Evolutionary conservation across 2,329 filamentous ascomycete genomes (phyloP), one percentile per base, ranked within the genome.

Genomic region (Zymoseptoria crescenta): DNA sequence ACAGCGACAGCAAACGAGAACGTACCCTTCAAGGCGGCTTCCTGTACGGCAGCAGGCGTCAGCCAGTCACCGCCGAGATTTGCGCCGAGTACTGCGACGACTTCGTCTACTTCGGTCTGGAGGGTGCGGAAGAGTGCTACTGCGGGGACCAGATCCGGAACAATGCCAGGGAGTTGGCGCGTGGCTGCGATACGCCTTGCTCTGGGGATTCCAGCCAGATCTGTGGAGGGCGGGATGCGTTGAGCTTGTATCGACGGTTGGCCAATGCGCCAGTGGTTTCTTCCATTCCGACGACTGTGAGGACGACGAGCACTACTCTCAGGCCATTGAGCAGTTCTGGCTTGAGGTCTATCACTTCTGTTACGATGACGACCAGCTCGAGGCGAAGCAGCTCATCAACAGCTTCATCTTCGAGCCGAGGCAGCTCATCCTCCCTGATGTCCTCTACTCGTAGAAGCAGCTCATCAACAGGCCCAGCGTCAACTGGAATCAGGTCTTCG

Each of bases 41-140:
- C 35, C 29, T 60, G 6, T 60, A 60, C 20, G 35, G 54, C 29
- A 52, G 41, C 29, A 28, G 49, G 4, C 16, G 24, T 2, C 48
- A 51, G 7, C 24, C 28, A 1, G 41, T 62, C 41, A 61, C 54
- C 10, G 49, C 55, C 1, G 51, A 63, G 30, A 49, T 10, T 3
- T 61, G 61, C 51, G 61, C 59, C 8, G 41, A 27, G 1, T 59
- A 55, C 56, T 63, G 61, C 51, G 35, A 41, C 8, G 49, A 50
- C 19, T 62, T 53, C 48, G 21, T 8, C 6, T 62, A 54, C 24
- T 62, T 62, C 45, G 72, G 69, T 28, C 52, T 70, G 3, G 67
- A 72, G 41, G 70, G 62, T 30, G 62, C 62, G 1, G 60, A 59
- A 2, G 60, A 72, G 53, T 73, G 71, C 59, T 73, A 59, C 59